phyloP scores from a whole-genome alignment of 2,329 filamentous ascomycete species.

The Paraconiothyrium sp. region DNA sequence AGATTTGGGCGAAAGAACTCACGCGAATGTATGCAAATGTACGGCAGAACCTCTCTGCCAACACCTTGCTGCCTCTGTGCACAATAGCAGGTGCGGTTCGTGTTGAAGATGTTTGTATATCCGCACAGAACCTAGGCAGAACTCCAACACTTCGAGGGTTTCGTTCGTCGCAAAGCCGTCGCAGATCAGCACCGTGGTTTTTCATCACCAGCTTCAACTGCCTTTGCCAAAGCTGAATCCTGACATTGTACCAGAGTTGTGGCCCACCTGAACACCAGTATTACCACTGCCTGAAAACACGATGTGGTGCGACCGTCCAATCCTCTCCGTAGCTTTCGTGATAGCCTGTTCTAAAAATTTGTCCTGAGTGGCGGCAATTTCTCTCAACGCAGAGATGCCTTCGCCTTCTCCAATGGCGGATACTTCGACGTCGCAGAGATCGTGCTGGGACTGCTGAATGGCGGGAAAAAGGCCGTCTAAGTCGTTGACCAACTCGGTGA shows the following conservation, averaged over 20 bases:
- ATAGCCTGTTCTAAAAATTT: neutral
- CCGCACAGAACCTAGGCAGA: no score
- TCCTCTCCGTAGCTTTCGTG: neutral
- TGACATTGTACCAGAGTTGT: neutral
- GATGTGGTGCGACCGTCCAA: neutral
- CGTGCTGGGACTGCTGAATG: constrained; percentile 19
- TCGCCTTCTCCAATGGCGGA: constrained; percentile 8
- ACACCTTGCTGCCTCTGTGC: no score
- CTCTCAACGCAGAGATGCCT: constrained; percentile 20
- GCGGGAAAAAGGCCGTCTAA: constrained; percentile 42
- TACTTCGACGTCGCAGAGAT: constrained; percentile 8
- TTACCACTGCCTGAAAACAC: neutral
- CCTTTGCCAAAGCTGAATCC: neutral
- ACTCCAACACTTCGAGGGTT: no score
- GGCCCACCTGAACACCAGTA: neutral
- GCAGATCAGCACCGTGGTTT: no score
- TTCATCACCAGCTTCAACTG: neutral
- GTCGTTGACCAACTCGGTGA: constrained; percentile 35
- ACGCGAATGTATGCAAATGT: no score
- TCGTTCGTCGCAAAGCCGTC: no score
- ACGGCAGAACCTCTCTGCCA: no score
- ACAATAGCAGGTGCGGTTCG: no score
- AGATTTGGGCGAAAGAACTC: no score
- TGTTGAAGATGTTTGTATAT: no score
- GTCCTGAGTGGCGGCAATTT: constrained; percentile 22